These are phyloP conservation scores for Royoungia palumana DNA, from an alignment of 768 basidiomycete genomes.

Conservation along the genomic window DNA sequence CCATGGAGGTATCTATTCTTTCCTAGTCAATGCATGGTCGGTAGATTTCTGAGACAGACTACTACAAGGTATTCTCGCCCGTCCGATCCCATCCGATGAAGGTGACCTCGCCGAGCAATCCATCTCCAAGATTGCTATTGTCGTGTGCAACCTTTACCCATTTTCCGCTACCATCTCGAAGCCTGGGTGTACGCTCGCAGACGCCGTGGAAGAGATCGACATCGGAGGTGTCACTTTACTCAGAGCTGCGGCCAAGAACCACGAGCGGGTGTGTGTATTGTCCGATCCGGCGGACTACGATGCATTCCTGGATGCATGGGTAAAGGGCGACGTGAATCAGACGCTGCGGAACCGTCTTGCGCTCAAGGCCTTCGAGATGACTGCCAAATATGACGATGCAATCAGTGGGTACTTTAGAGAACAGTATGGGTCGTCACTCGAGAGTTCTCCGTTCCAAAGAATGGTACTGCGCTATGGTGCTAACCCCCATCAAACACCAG, in stretches of 20 bases:
- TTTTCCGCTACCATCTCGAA: constrained; percentile 89
- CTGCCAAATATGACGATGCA: constrained; percentile 90
- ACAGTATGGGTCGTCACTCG: constrained; percentile 88
- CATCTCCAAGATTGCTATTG: constrained; percentile 92
- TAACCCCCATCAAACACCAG: constrained; percentile 98
- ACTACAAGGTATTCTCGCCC: constrained; percentile 89
- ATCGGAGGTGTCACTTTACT: constrained; percentile 98
- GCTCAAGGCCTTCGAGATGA: constrained; percentile 96
- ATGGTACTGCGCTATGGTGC: constrained; percentile 90
- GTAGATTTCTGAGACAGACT: constrained; percentile 4
- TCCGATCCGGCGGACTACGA: constrained; percentile 88
- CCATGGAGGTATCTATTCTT: constrained; percentile 72
- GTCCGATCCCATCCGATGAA: constrained; percentile 87
- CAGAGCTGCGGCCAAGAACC: constrained; percentile 98
- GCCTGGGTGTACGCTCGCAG: constrained; percentile 84
- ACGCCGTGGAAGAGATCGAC: constrained; percentile 97
- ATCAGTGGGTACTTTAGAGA: constrained; percentile 96
- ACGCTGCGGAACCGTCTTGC: constrained; percentile 75
- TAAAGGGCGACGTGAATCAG: constrained; percentile 69
- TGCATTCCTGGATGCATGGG: constrained; percentile 77
- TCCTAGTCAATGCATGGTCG: not conserved
- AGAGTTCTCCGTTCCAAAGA: constrained; percentile 74
- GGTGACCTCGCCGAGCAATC: constrained; percentile 76
- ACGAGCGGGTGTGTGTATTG: constrained; percentile 84
- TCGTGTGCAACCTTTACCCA: constrained; percentile 99